A percentile compares a stretch with the other conserved stretches of the same genome.
phyloP scores from a whole-genome alignment of 768 basidiomycete genomes.

The Podaxis mareebaensis region DNA sequence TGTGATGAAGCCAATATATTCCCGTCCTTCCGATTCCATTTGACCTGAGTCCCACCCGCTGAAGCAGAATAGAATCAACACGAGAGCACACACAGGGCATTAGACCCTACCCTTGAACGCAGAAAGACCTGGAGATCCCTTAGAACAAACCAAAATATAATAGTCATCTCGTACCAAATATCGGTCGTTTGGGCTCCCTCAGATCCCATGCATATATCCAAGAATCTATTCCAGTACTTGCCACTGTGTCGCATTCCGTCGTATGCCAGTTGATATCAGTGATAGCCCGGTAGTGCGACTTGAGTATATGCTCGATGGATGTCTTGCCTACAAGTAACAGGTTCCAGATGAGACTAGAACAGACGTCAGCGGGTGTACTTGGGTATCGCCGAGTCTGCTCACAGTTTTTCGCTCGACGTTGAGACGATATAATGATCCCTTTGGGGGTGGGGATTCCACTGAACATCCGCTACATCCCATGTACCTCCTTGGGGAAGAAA shows the following conservation, averaged over 20 bases:
- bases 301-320: slow-evolving; percentile 81
- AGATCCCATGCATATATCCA: slow-evolving; percentile 97
- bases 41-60: slow-evolving; percentile 94
- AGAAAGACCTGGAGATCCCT: slow-evolving; percentile 32
- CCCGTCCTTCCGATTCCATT: slow-evolving; percentile 89
- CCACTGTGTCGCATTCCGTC: slow-evolving; percentile 78
- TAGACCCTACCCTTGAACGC: slow-evolving; percentile 40
- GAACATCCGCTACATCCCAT: slow-evolving; percentile 93
- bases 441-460: slow-evolving; percentile 85
- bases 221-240: slow-evolving; percentile 90
- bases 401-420: slow-evolving; percentile 89
- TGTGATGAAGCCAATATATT: slow-evolving; percentile 91
- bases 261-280: slow-evolving; percentile 99
- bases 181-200: slow-evolving; percentile 60
- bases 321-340: slow-evolving; percentile 71
- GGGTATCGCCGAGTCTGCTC: slow-evolving; percentile 24
- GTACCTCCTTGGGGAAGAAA: slow-evolving; percentile 96
- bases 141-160: background rate
- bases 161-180: slow-evolving; percentile 70
- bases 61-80: slow-evolving; percentile 1
- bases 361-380: background rate
- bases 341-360: slow-evolving; percentile 87
- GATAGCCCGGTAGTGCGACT: slow-evolving; percentile 91
- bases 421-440: slow-evolving; percentile 83
- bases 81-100: background rate